A percentile compares a stretch with the other conserved stretches of the same genome.
These are phyloP conservation scores for Colletotrichum destructivum DNA, from an alignment of 2,329 filamentous ascomycete genomes.

Conservation along the genomic window DNA sequence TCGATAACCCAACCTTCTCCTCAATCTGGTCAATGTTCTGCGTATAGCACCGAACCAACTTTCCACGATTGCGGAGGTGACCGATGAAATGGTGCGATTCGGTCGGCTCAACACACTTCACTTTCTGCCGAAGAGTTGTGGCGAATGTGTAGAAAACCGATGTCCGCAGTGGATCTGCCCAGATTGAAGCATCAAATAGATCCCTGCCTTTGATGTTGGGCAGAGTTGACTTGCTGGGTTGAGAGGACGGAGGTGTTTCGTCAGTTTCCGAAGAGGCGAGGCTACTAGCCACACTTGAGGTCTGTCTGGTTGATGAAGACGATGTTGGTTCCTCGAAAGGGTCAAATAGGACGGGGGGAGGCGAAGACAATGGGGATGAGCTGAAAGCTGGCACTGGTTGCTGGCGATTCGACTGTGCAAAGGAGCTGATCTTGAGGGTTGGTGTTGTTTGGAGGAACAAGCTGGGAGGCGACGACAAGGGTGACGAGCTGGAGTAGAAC, in stretches of 20 bases:
- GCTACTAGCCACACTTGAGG: conserved; percentile 54
- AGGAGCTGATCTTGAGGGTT: not conserved
- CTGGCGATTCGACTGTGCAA: conserved; percentile 6
- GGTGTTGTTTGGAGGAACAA: conserved; percentile 18
- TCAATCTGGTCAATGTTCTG: conserved; percentile 84
- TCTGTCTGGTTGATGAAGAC: conserved; percentile 50
- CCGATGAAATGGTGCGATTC: conserved; percentile 79
- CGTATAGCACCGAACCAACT: conserved; percentile 80
- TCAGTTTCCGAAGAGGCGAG: conserved; percentile 62
- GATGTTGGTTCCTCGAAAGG: conserved; percentile 59
- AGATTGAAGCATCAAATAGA: conserved; percentile 79
- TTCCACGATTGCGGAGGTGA: conserved; percentile 76
- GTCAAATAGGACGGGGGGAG: conserved; percentile 68
- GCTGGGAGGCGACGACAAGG: conserved; percentile 54
- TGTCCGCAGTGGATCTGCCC: conserved; percentile 77
- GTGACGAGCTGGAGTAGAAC: conserved; percentile 48
- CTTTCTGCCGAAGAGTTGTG: conserved; percentile 76
- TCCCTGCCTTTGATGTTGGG: conserved; percentile 80
- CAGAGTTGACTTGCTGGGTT: conserved; percentile 55
- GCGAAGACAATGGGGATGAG: conserved; percentile 72
- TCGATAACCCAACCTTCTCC: conserved; percentile 77
- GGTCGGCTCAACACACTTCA: conserved; percentile 75
- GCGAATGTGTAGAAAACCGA: conserved; percentile 82
- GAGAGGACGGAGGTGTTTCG: conserved; percentile 58
- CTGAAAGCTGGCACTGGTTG: conserved; percentile 44